Evolutionary conservation across 1,284 basidiomycete species (phyloP), one percentile per base, ranked within the genome.

Genomic region (Cutaneotrichosporon daszewskae): DNA sequence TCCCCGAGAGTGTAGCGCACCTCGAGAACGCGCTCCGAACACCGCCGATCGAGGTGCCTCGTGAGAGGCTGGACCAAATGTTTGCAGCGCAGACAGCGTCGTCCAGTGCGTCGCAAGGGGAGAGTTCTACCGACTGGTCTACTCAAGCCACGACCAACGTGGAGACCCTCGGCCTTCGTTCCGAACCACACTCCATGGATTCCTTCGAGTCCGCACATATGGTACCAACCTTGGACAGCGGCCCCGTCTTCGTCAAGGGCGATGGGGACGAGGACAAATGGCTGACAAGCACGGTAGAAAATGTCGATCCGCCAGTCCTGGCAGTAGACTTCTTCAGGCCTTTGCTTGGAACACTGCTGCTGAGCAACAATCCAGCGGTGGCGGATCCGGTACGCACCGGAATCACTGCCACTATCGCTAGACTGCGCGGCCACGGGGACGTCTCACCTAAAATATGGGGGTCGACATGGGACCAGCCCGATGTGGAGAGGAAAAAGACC

Each of bases 291-390:
- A n/a, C 32, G 7, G 25, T 18, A 5, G 42, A 45, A 20, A n/a
- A 14, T 8, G 42, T 38, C 13, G 35, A 47, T 7, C 26, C 45
- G 5, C 49, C 52, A 3, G 38, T 40, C 10, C 81, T 96, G 40
- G 79, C 82, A 37, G 85, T 90, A 5, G 82, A 85, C 57, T 80
- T 85, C 9, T 96, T 97, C 72, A 94, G 91, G 3, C 87, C 90
- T 5, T 82, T 96, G 39, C 77, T 97, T 16, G 91, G 88, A 38
- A 86, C 87, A 0, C 75, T 97, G 28, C 76, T 97, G 18, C 79
- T 95, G 43, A 90, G 84, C 62, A 77, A 83, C 12, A 89, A 87
- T 61, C 77, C 78, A 18, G 72, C 77, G 41, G 81, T 95, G 31
- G 83, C 83, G 24, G 82, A 82, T 20, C 77, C 81, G 3, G 82